Evolutionary conservation across 2,329 filamentous ascomycete species (phyloP), one percentile per base, ranked within the genome.

Genomic region (Colletotrichum somersetense): DNA sequence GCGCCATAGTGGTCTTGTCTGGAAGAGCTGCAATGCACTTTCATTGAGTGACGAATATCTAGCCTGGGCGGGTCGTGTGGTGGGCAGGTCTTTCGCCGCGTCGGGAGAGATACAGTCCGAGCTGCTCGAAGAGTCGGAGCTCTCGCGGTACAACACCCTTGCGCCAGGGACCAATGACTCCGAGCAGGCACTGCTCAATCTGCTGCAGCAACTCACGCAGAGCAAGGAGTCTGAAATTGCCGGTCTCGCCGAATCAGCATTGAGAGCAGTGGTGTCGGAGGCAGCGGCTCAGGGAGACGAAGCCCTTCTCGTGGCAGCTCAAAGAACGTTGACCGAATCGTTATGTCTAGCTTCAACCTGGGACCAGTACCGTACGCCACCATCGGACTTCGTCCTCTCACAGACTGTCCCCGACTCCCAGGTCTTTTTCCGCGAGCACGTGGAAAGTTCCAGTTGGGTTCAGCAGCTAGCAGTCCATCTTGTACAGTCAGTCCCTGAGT

Each of bases 1-100:
- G 16, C 80, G 83, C 1, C 89, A 91, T 77, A 89, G 91, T 2
- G 84, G 90, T 16, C 88, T 91, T 23, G 86, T 98, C 0, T 96
- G 92, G 91, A 91, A 91, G 78, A 95, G 93, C 53, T 93, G 94
- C 75, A 86, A 89, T 70, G 86, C 88, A n/a, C 84, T 87, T 48
- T 83, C 88, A 1, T 85, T 92, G 20, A 92, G 91, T 67, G 83
- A 88, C 35, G 88, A 90, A 20, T 98, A 96, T 79, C 84, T 94
- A 0, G 84, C 93, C 1, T 99, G 97, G 97, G 93, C 93, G 56
- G 95, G 93, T 3, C 89, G 92, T 74, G 92, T 95, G 2, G 85
- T 98, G 56, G 96, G 97, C 10, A 89, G 94, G 78, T 91, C 94
- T 0, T 98, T 95, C 81, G 91, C 92, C 50, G 89, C 93, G 20